A percentile compares a stretch with the other conserved stretches of the same genome.
Evolutionary conservation across 2,329 filamentous ascomycete species (phyloP).

Genomic region (Aspergillus novofumigatus): DNA sequence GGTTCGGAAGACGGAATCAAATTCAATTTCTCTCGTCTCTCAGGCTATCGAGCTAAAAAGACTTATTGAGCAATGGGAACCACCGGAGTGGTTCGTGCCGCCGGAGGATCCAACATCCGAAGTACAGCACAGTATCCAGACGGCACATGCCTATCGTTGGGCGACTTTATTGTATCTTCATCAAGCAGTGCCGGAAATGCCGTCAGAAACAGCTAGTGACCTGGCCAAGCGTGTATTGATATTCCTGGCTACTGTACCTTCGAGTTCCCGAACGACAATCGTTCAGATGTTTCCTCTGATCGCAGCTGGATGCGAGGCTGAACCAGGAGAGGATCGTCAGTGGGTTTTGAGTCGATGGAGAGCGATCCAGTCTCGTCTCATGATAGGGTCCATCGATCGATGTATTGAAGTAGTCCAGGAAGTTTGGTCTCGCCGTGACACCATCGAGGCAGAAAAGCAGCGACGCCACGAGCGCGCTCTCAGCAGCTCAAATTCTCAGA

Average conservation of each 20-base stretch:
- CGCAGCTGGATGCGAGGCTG: slow-evolving; percentile 62
- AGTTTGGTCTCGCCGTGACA: slow-evolving; percentile 62
- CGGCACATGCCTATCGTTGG: slow-evolving; percentile 63
- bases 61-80: slow-evolving; percentile 58
- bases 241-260: slow-evolving; percentile 60
- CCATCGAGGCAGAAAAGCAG: slow-evolving; percentile 42
- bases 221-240: slow-evolving; percentile 60
- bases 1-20: slow-evolving; percentile 53
- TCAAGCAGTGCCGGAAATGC: slow-evolving; percentile 65
- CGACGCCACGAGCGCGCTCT: slow-evolving; percentile 25
- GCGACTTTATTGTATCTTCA: slow-evolving; percentile 64
- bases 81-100: slow-evolving; percentile 54
- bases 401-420: slow-evolving; percentile 62
- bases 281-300: slow-evolving; percentile 68
- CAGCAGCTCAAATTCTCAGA: slow-evolving; percentile 15
- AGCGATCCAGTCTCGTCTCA: slow-evolving; percentile 57
- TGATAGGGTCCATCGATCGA: slow-evolving; percentile 64
- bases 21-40: slow-evolving; percentile 58
- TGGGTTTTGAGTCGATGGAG: slow-evolving; percentile 64
- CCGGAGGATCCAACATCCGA: slow-evolving; percentile 62
- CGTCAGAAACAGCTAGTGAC: slow-evolving; percentile 53
- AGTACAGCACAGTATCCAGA: slow-evolving; percentile 61
- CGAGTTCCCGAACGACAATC: slow-evolving; percentile 59
- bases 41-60: slow-evolving; percentile 60
- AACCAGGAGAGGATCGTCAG: slow-evolving; percentile 55